phyloP scores from a whole-genome alignment of 2,329 filamentous ascomycete genomes.

The Xylaria sp. region DNA sequence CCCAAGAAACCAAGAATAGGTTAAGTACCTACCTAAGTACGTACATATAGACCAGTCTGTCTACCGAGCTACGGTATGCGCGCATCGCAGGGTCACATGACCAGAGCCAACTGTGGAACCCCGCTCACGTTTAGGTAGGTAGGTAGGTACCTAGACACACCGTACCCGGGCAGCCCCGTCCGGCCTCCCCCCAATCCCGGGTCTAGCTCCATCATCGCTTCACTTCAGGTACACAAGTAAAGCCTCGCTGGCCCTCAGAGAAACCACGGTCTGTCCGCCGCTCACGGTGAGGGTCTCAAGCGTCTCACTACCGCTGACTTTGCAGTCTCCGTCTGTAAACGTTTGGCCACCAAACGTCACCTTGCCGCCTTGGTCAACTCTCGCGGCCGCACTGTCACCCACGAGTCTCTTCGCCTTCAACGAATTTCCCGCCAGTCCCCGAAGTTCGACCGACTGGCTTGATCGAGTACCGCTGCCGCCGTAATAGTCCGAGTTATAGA shows the following conservation, averaged over 20 bases:
- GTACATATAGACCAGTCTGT: too few species aligned
- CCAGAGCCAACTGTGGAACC: neutral
- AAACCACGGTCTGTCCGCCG: conserved; percentile 47
- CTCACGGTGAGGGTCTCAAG: conserved; percentile 45
- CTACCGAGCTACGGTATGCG: too few species aligned
- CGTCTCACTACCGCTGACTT: conserved; percentile 47
- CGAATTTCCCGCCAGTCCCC: conserved; percentile 45
- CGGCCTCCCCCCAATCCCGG: too few species aligned
- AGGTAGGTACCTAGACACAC: too few species aligned
- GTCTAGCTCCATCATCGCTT: too few species aligned
- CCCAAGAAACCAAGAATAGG: too few species aligned
- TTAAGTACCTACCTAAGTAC: too few species aligned
- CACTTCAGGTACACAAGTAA: conserved; percentile 52
- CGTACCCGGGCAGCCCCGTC: too few species aligned
- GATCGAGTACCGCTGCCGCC: conserved; percentile 41
- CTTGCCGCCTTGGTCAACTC: conserved; percentile 50
- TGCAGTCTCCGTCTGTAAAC: conserved; percentile 53
- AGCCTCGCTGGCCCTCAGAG: conserved; percentile 53
- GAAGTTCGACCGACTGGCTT: conserved; percentile 49
- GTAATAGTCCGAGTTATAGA: conserved; percentile 55
- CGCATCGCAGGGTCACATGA: neutral
- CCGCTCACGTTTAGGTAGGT: too few species aligned
- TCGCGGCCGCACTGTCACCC: conserved; percentile 48
- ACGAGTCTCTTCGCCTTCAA: conserved; percentile 53
- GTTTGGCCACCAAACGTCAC: conserved; percentile 53